Evolutionary conservation across 176 grass and related monocot species (phyloP).

Genomic region (Juncus effusus): DNA sequence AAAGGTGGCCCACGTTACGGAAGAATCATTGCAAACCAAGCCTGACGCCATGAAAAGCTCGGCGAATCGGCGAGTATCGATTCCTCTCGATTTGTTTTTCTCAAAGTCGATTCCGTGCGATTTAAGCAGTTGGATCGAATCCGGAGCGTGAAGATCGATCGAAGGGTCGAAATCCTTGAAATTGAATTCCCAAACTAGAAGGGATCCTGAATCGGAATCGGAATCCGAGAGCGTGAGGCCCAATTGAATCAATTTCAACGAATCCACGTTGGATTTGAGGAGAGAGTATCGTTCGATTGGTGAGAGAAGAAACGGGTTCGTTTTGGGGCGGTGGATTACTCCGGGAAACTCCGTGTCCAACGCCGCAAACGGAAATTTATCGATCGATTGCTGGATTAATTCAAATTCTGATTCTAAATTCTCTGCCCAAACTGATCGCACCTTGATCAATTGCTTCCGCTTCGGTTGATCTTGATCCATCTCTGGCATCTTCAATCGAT

Average conservation of each 20-base stretch:
- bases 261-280: constrained; percentile 70
- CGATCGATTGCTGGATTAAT: constrained; percentile 39
- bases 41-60: constrained; percentile 70
- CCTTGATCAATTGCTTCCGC: constrained; percentile 25
- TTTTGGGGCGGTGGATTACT: constrained; percentile 42
- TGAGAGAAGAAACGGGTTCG: constrained; percentile 42
- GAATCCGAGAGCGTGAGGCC: constrained; percentile 60
- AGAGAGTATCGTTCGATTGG: constrained; percentile 50
- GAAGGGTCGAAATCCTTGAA: constrained; percentile 74
- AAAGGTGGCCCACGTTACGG: constrained; percentile 64
- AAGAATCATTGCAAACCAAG: constrained; percentile 43
- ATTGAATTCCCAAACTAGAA: constrained; percentile 79
- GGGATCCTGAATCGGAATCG: constrained; percentile 1
- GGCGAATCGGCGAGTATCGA: constrained; percentile 34
- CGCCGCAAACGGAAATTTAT: constrained; percentile 52
- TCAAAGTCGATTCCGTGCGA: constrained; percentile 64
- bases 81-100: constrained; percentile 41
- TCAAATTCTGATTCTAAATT: constrained; percentile 69
- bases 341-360: constrained; percentile 99
- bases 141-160: constrained; percentile 49
- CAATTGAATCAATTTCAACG: constrained; percentile 84
- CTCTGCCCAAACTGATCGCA: constrained; percentile 73
- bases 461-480: neutral
- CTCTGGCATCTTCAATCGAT: constrained; percentile 11
- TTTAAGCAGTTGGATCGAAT: constrained; percentile 46